These are phyloP conservation scores for Epichloe sp. DNA, from an alignment of 2,329 filamentous ascomycete genomes.

Conservation along the genomic window DNA sequence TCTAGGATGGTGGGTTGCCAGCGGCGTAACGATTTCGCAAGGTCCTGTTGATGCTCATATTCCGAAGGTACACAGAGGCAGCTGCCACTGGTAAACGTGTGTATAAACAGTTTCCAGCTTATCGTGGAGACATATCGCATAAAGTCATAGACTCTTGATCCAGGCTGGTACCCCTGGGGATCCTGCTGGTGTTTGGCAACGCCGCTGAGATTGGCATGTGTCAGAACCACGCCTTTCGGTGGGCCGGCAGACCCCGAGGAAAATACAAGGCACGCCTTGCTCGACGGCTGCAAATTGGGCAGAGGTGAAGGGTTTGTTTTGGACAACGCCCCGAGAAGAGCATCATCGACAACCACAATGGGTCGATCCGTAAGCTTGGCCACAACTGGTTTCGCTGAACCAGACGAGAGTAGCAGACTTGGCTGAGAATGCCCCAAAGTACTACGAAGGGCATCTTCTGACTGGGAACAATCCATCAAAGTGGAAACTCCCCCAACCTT, in stretches of 20 bases:
- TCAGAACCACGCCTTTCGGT: background rate
- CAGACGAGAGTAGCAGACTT: background rate
- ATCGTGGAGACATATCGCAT: conserved; percentile 1
- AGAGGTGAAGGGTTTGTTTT: background rate
- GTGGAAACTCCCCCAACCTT: conserved; percentile 15
- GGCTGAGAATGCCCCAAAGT: background rate
- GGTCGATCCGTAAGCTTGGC: background rate
- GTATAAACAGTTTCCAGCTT: background rate
- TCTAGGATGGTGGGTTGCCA: conserved; percentile 1
- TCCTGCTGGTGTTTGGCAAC: conserved; percentile 1
- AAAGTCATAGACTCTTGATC: conserved; percentile 6
- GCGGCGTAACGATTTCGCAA: background rate
- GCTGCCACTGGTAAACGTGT: background rate
- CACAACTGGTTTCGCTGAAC: background rate
- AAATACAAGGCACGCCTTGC: background rate
- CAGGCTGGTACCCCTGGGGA: conserved; percentile 1
- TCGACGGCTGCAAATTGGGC: background rate
- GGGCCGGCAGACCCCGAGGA: background rate
- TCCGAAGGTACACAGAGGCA: conserved; percentile 1
- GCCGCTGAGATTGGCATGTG: conserved; percentile 2
- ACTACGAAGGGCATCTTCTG: background rate
- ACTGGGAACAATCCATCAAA: background rate
- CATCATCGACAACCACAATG: background rate
- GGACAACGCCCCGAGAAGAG: background rate
- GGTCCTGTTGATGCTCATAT: background rate